These are phyloP conservation scores for Hypomyces rosellus DNA, from an alignment of 2,329 filamentous ascomycete genomes.

Conservation along the genomic window DNA sequence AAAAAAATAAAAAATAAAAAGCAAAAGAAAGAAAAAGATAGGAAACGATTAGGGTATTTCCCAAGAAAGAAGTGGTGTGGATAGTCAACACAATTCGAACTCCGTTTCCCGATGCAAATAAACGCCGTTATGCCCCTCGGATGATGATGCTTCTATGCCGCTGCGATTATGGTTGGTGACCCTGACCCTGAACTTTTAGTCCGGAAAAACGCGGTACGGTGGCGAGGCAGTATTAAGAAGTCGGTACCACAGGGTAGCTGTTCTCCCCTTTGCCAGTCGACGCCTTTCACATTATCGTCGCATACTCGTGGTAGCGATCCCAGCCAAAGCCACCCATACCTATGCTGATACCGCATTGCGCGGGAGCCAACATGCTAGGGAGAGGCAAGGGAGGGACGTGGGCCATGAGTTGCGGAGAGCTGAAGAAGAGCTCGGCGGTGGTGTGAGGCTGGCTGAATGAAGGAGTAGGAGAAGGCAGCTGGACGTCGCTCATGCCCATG, in stretches of 20 bases:
- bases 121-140: conserved; percentile 35
- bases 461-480: conserved; percentile 71
- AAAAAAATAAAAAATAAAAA: conserved; percentile 29
- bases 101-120: conserved; percentile 37
- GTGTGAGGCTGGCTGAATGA: conserved; percentile 70
- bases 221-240: conserved; percentile 33
- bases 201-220: conserved; percentile 6
- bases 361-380: conserved; percentile 74
- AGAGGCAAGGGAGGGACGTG: conserved; percentile 72
- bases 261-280: conserved; percentile 35
- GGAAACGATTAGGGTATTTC: conserved; percentile 18
- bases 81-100: conserved; percentile 26
- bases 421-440: conserved; percentile 71
- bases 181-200: conserved; percentile 21
- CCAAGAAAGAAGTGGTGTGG: conserved; percentile 30
- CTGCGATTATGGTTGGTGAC: conserved; percentile 25
- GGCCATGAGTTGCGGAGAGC: conserved; percentile 66
- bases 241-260: conserved; percentile 43
- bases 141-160: conserved; percentile 29
- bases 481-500: conserved; percentile 67
- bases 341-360: conserved; percentile 72
- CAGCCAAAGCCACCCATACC: conserved; percentile 65
- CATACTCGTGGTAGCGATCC: conserved; percentile 79
- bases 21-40: conserved; percentile 16
- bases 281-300: conserved; percentile 79